These are phyloP conservation scores for Ajuga chamaepitys DNA, from an alignment of 257 asterid species.

Conservation along the genomic window DNA sequence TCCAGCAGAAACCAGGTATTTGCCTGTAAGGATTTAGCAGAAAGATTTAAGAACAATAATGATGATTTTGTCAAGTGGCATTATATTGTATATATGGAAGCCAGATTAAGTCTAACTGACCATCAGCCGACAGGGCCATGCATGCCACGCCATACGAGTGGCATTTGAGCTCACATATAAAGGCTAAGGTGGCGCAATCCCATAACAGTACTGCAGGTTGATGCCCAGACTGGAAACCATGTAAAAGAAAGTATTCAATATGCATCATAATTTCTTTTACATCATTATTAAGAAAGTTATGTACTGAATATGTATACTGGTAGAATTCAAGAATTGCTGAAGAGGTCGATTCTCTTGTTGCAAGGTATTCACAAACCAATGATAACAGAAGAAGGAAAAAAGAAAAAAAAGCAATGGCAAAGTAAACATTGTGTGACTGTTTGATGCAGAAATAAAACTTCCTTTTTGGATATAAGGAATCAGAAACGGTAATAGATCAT, in stretches of 20 bases:
- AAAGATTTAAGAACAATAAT: neutral
- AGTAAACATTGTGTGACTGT: neutral
- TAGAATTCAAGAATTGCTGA: neutral
- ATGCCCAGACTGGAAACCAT: slow-evolving; percentile 48
- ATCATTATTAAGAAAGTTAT: neutral
- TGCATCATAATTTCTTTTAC: neutral
- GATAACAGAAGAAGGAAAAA: neutral
- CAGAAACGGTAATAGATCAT: slow-evolving; percentile 5
- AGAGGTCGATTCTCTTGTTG: neutral
- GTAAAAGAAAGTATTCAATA: neutral
- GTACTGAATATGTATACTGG: neutral
- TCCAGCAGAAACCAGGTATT: slow-evolving; percentile 58
- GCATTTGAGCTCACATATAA: slow-evolving; percentile 46
- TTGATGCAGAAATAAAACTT: neutral
- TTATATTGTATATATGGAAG: neutral
- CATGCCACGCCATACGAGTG: slow-evolving; percentile 63
- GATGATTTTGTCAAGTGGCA: neutral
- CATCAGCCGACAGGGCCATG: slow-evolving; percentile 59
- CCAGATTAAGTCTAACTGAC: slow-evolving; percentile 34
- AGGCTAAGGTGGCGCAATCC: slow-evolving; percentile 34
- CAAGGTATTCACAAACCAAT: neutral
- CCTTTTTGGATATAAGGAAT: neutral
- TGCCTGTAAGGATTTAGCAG: slow-evolving; percentile 31
- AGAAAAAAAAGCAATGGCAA: too few relatives aligned
- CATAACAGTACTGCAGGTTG: slow-evolving; percentile 54